phyloP scores from a whole-genome alignment of 1,284 basidiomycete species.

The Boletus mariae region DNA sequence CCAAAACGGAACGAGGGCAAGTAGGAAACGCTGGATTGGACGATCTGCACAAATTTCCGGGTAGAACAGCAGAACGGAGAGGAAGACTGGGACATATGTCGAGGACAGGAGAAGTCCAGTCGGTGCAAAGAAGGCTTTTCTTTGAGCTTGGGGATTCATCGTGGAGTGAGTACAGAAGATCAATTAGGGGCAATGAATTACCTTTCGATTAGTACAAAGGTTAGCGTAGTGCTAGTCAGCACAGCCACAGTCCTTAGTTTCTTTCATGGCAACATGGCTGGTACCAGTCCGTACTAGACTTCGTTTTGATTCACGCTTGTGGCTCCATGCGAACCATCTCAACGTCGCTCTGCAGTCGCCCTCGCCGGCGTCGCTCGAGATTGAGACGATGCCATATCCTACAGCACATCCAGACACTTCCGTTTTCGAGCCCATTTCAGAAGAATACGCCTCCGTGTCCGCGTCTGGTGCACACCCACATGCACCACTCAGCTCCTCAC shows the following conservation, averaged over 20 bases:
- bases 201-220: conserved; percentile 7
- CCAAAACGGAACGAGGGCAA: conserved; percentile 23
- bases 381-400: conserved; percentile 31
- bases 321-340: conserved; percentile 21
- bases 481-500: conserved; percentile 25
- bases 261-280: conserved; percentile 27
- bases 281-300: conserved; percentile 14
- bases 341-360: conserved; percentile 23
- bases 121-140: not conserved
- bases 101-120: conserved; percentile 12
- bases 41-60: conserved; percentile 8
- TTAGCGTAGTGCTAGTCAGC: not conserved
- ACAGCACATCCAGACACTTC: conserved; percentile 20
- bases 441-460: conserved; percentile 23
- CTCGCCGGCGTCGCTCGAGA: conserved; percentile 31
- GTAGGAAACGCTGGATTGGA: conserved; percentile 16
- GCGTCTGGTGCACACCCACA: conserved; percentile 5
- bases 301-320: conserved; percentile 13
- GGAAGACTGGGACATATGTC: conserved; percentile 15
- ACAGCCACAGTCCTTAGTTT: conserved; percentile 8
- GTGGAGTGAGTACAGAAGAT: not conserved
- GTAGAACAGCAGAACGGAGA: conserved; percentile 18
- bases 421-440: conserved; percentile 27
- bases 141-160: not conserved
- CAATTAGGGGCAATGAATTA: not conserved